Evolutionary conservation across 2,329 filamentous ascomycete species (phyloP).

Genomic region (Reticulascus tulasneorum): DNA sequence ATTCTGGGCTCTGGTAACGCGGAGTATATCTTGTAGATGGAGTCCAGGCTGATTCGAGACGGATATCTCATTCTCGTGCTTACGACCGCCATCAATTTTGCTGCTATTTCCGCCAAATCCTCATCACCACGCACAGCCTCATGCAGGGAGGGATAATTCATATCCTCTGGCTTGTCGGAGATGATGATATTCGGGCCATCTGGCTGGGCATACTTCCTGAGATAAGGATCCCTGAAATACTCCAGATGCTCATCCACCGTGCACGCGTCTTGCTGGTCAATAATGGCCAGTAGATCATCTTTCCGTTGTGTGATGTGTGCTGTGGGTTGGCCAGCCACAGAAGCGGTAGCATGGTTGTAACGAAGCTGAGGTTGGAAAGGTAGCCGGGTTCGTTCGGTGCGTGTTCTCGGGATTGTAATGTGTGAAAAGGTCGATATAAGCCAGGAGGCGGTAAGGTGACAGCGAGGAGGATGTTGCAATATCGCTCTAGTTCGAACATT

Average conservation of each 20-base stretch:
- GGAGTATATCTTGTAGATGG: constrained; percentile 46
- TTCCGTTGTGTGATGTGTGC: constrained; percentile 8
- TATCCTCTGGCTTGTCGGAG: constrained; percentile 47
- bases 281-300: constrained; percentile 47
- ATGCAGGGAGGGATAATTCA: constrained; percentile 39
- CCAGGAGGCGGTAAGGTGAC: constrained; percentile 32
- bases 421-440: constrained; percentile 35
- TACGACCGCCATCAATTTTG: constrained; percentile 37
- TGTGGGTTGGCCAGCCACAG: constrained; percentile 14
- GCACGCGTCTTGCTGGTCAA: constrained; percentile 45
- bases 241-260: constrained; percentile 51
- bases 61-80: constrained; percentile 37
- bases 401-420: constrained; percentile 16
- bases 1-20: constrained; percentile 49
- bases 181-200: constrained; percentile 45
- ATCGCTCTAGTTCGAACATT: neutral
- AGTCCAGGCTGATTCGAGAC: constrained; percentile 33
- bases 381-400: constrained; percentile 3
- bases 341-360: constrained; percentile 12
- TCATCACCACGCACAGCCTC: constrained; percentile 32
- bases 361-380: constrained; percentile 3
- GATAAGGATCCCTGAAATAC: constrained; percentile 49
- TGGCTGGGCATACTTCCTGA: constrained; percentile 48
- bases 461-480: constrained; percentile 13
- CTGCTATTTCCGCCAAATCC: constrained; percentile 29